phyloP scores from a whole-genome alignment of 495 filamentous ascomycete species.

The Cryomyces minteri region DNA sequence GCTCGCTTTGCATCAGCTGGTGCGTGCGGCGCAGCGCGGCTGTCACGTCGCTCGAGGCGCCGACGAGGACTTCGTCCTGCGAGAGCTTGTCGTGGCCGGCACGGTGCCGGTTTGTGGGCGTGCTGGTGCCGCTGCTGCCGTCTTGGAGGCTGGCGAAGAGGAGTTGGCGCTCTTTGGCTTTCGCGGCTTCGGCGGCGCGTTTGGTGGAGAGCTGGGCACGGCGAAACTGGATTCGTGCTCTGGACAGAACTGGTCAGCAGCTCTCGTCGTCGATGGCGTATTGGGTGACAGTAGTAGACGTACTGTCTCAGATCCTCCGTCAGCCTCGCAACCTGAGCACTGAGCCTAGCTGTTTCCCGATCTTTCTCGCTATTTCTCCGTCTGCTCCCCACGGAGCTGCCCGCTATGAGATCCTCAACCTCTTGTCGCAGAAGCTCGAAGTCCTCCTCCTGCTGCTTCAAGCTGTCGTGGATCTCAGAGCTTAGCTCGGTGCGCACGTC shows the following conservation, averaged over 20 bases:
- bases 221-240: conserved; percentile 58
- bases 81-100: neutral
- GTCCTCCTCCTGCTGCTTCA: conserved; percentile 76
- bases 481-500: conserved; percentile 61
- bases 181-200: conserved; percentile 50
- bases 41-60: conserved; percentile 70
- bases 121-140: conserved; percentile 9
- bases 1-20: conserved; percentile 60
- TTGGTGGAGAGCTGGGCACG: conserved; percentile 72
- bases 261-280: neutral
- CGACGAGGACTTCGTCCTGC: conserved; percentile 41
- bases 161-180: conserved; percentile 56
- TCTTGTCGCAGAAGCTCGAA: conserved; percentile 69
- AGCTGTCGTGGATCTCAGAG: conserved; percentile 58
- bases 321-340: conserved; percentile 42
- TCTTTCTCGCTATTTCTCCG: conserved; percentile 29
- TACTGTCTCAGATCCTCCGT: conserved; percentile 52
- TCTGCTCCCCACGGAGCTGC: conserved; percentile 21
- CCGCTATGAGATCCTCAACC: conserved; percentile 40
- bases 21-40: conserved; percentile 69
- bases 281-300: conserved; percentile 6
- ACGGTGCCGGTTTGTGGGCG: conserved; percentile 2
- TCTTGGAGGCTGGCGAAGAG: conserved; percentile 43
- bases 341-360: conserved; percentile 37
- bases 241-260: conserved; percentile 15